A percentile compares a stretch with the other conserved stretches of the same genome.
phyloP scores from a whole-genome alignment of 164 flowering plant species.

The Sedum album region DNA sequence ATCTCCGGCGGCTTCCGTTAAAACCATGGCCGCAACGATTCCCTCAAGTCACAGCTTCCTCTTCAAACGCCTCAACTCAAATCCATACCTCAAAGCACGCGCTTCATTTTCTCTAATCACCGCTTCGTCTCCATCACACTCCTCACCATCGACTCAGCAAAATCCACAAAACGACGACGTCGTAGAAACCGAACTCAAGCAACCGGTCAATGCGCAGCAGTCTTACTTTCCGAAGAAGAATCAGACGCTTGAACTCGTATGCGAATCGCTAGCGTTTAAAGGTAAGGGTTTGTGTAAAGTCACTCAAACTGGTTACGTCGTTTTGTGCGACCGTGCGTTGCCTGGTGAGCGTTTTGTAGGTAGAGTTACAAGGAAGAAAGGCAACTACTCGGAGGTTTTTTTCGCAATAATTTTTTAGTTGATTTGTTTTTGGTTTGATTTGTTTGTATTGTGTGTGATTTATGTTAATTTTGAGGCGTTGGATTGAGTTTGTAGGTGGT shows the following conservation, averaged over 20 bases:
- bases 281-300: constrained; percentile 92
- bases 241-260: constrained; percentile 71
- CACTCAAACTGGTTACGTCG: constrained; percentile 45
- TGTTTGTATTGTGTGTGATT: neutral
- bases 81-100: neutral
- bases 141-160: neutral
- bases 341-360: constrained; percentile 95
- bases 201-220: neutral
- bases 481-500: constrained; percentile 44
- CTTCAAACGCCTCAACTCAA: neutral
- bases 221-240: constrained; percentile 68
- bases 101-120: neutral
- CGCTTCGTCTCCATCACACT: neutral
- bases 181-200: neutral
- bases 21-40: neutral
- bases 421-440: too few species aligned
- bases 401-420: neutral
- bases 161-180: neutral
- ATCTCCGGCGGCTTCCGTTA: neutral
- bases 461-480: too few species aligned
- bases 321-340: constrained; percentile 86
- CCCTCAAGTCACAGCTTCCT: neutral
- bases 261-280: constrained; percentile 76
- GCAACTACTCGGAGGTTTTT: constrained; percentile 79
- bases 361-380: constrained; percentile 75